These are phyloP conservation scores for Senna tora DNA, from an alignment of 306 rosid species.

Conservation along the genomic window DNA sequence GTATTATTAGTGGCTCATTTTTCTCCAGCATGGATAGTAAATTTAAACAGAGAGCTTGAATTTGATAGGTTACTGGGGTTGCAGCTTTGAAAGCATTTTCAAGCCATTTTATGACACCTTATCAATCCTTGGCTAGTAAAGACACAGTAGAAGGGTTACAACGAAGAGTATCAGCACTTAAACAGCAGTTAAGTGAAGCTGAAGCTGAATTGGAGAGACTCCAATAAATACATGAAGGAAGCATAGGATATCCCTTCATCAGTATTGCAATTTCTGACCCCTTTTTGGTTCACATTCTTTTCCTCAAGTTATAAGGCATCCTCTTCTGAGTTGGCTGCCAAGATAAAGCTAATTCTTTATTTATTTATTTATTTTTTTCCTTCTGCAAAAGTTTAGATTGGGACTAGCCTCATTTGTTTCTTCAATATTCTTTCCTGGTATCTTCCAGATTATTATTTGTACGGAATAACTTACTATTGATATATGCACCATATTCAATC, in stretches of 20 bases:
- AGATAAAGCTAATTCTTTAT: not conserved
- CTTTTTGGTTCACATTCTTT: conserved; percentile 18
- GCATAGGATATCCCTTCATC: conserved; percentile 25
- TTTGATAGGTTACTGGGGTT: conserved; percentile 64
- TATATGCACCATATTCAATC: not conserved
- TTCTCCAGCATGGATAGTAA: not conserved
- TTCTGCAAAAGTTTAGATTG: not conserved
- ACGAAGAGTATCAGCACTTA: conserved; percentile 48
- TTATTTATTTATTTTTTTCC: not conserved
- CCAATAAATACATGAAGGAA: conserved; percentile 51
- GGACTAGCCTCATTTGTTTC: not conserved
- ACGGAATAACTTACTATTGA: not conserved
- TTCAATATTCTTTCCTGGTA: not conserved
- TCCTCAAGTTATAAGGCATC: conserved; percentile 15
- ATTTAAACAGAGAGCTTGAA: not conserved
- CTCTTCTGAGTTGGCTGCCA: conserved; percentile 8
- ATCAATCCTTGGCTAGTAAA: conserved; percentile 40
- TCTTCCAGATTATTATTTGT: not conserved
- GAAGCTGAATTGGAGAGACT: conserved; percentile 56
- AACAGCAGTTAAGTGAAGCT: conserved; percentile 53
- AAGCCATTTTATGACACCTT: conserved; percentile 46
- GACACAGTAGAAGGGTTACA: conserved; percentile 54
- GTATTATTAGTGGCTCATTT: not conserved
- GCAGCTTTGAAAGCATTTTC: conserved; percentile 66
- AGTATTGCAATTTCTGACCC: not conserved